Evolutionary conservation across 1,139 yeast species (phyloP).

Genomic region (Wickerhamomyces sp.): DNA sequence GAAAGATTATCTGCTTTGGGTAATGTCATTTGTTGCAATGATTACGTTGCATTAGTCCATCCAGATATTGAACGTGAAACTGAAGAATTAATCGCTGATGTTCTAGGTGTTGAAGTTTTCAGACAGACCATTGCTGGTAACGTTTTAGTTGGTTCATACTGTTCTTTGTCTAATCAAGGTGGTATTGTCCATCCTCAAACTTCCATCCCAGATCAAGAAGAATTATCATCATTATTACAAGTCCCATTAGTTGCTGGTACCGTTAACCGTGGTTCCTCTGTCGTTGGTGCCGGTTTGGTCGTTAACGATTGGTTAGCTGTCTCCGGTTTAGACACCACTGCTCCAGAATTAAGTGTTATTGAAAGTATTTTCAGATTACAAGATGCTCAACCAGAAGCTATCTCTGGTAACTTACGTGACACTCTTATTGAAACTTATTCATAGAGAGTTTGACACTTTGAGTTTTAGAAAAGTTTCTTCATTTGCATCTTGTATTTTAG

Average conservation of each 20-base stretch:
- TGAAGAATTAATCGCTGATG: conserved; percentile 97
- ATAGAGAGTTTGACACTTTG: conserved; percentile 11
- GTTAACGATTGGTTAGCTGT: conserved; percentile 99
- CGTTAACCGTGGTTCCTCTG: conserved; percentile 94
- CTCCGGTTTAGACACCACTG: conserved; percentile 95
- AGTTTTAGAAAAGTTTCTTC: neutral
- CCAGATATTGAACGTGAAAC: conserved; percentile 99
- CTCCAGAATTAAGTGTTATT: conserved; percentile 94
- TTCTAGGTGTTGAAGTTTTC: conserved; percentile 98
- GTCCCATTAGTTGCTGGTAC: conserved; percentile 99
- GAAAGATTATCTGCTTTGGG: conserved; percentile 96
- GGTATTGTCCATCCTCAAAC: conserved; percentile 98
- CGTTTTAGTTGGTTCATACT: conserved; percentile 94
- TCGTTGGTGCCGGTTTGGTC: conserved; percentile 98
- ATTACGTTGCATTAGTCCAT: conserved; percentile 96
- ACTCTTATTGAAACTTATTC: conserved; percentile 85
- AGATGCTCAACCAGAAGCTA: conserved; percentile 83
- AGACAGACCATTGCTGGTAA: conserved; percentile 98
- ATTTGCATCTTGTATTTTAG: conserved; percentile 1
- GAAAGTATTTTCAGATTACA: conserved; percentile 93
- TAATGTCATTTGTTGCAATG: conserved; percentile 97
- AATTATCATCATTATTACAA: conserved; percentile 88
- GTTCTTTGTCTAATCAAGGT: conserved; percentile 94
- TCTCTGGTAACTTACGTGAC: conserved; percentile 80
- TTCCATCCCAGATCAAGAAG: conserved; percentile 96